Conservation (phyloP, 2,329 filamentous ascomycete genomes). For the Didymella keratinophila region DNA sequence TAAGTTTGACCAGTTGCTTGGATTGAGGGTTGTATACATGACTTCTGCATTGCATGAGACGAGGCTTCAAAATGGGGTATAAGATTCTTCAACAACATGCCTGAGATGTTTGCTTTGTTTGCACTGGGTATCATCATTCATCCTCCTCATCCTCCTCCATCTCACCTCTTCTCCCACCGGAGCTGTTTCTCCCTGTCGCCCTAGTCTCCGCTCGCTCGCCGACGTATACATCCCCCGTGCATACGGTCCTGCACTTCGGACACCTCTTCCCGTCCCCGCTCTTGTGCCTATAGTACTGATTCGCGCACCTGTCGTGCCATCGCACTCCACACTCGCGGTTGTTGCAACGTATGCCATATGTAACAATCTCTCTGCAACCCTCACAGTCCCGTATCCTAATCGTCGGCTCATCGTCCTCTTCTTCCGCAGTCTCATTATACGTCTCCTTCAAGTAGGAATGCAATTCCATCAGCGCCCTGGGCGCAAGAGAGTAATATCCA, state of each 20-base stretch:
- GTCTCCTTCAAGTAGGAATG: slow-evolving; percentile 83
- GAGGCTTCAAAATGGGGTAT: slow-evolving; percentile 6
- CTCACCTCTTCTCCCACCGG: slow-evolving; percentile 13
- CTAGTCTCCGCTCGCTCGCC: slow-evolving; percentile 44
- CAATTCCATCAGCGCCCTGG: slow-evolving; percentile 84
- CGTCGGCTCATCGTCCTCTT: slow-evolving; percentile 59
- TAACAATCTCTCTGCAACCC: slow-evolving; percentile 90
- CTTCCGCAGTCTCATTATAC: slow-evolving; percentile 72
- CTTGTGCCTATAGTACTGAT: slow-evolving; percentile 38
- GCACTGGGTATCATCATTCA: slow-evolving; percentile 14
- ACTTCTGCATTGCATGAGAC: slow-evolving; percentile 2
- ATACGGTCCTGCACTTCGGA: slow-evolving; percentile 43
- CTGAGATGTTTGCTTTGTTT: neutral
- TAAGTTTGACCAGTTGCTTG: slow-evolving; percentile 10
- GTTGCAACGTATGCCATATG: slow-evolving; percentile 59
- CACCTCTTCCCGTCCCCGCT: slow-evolving; percentile 33
- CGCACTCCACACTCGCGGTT: slow-evolving; percentile 40
- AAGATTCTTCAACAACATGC: neutral
- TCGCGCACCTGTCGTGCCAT: slow-evolving; percentile 48
- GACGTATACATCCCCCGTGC: slow-evolving; percentile 61
- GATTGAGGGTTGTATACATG: slow-evolving; percentile 24
- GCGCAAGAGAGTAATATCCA: slow-evolving; percentile 78
- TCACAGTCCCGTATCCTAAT: slow-evolving; percentile 84
- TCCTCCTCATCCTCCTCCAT: slow-evolving; percentile 21
- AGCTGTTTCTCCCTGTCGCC: slow-evolving; percentile 19